Evolutionary conservation across 805 yeast genomes (phyloP).

Genomic region (Sugiyamaella chiloensis): DNA sequence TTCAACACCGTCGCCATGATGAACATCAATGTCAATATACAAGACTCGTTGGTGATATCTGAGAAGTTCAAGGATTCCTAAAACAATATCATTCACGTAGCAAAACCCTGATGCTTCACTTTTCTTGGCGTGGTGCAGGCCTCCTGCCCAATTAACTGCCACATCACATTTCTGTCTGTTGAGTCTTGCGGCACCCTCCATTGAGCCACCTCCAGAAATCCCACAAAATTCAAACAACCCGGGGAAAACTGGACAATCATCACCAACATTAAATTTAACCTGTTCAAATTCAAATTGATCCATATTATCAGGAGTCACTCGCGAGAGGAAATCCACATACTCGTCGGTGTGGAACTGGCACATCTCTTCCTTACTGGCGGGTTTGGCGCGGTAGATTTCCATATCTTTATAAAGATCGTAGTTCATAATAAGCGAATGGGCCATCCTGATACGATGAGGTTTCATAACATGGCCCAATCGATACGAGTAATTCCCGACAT

Average conservation of each 20-base stretch:
- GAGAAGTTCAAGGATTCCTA: conserved; percentile 78
- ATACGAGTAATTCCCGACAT: conserved; percentile 96
- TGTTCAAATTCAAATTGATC: conserved; percentile 85
- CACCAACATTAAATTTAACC: conserved; percentile 91
- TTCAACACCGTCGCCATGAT: conserved; percentile 98
- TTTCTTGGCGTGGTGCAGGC: conserved; percentile 94
- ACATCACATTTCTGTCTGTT: conserved; percentile 86
- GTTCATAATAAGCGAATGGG: conserved; percentile 94
- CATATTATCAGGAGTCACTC: conserved; percentile 90
- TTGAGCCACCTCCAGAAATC: conserved; percentile 87
- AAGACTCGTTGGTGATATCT: conserved; percentile 89
- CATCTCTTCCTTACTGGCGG: conserved; percentile 99
- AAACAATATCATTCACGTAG: conserved; percentile 89
- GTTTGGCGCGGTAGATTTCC: conserved; percentile 96
- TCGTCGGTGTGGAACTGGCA: conserved; percentile 98
- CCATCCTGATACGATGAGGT: conserved; percentile 98
- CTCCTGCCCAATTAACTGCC: conserved; percentile 96
- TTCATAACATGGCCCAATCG: conserved; percentile 99
- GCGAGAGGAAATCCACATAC: conserved; percentile 84
- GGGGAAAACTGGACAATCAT: conserved; percentile 93
- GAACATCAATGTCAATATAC: conserved; percentile 91
- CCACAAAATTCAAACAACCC: conserved; percentile 90
- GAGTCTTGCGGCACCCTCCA: conserved; percentile 79
- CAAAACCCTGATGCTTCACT: conserved; percentile 94
- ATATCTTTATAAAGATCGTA: conserved; percentile 94